Base-by-base conservation (phyloP, 345 rosid genomes). In the Euphorbia pulcherrima region DNA sequence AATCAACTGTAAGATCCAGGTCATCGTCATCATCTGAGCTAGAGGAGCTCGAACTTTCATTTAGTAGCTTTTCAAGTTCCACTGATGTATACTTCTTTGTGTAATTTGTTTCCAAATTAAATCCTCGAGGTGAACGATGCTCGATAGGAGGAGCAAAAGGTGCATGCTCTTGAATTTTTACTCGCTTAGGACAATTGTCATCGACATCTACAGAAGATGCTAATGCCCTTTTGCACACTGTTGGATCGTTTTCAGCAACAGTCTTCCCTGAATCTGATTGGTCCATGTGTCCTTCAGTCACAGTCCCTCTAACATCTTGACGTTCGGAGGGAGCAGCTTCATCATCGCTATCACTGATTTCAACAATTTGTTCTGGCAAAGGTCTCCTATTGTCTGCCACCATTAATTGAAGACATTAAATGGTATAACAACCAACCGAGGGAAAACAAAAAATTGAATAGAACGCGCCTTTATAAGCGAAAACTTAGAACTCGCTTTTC, bases 11-110 rank as follows among this genome's bases (percentile, higher is more conserved):
- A 2, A 46, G 8, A 62, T 69, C 73, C n/a, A 33, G 16, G 30
- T 41, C 72, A 68, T 39, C 50, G 12, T 44, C 50, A 10, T 63
- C 77, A 8, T 75, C 86, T 0, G 83, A 75, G 14, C 68, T 74
- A 3, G 73, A 69, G 68, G 81, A 83, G 44, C 75, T 20, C 13
- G 57, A 53, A 53, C 28, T 53, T 12, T 21, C 27, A 53, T 50
- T 44, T 7, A 44, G 50, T 44, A 44, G 11, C 50, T 44, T 44
- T 39, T 9, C 6, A 9, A 39, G 44, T 4, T 4, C 10, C 44
- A 9, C 2, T 7, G 50, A 44, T 12, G 13, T 12, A 6, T 44
- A 0, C 2, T 29, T 62, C 53, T 35, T 64, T 23, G 44, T 39
- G 7, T 26, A 54, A 17, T 30, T 51, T 60, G 26, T 67, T 58